Evolutionary conservation across 2,329 filamentous ascomycete species (phyloP).

Genomic region (Davidsoniella eucalypti): DNA sequence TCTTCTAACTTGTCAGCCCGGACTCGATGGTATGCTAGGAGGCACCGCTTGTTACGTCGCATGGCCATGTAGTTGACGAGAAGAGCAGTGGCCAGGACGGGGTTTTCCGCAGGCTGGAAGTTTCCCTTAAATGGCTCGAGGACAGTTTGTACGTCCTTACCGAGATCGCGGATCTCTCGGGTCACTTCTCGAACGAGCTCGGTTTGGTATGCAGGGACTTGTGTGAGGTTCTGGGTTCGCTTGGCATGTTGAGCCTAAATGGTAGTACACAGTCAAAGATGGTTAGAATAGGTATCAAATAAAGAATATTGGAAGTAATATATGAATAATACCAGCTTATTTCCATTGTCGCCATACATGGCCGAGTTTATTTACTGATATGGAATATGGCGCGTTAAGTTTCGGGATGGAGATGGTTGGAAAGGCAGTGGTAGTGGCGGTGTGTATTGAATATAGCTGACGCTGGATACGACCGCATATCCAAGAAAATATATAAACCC

Average conservation of each 20-base stretch:
- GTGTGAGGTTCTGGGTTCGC: conserved; percentile 69
- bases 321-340: conserved; percentile 11
- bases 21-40: conserved; percentile 85
- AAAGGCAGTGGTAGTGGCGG: too few relatives aligned
- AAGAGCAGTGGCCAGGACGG: conserved; percentile 70
- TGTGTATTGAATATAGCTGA: too few relatives aligned
- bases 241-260: conserved; percentile 83
- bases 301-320: neutral
- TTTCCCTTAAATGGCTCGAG: conserved; percentile 69
- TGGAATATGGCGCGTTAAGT: too few relatives aligned
- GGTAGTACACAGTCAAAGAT: neutral
- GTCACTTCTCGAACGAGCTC: conserved; percentile 78
- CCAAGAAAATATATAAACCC: too few relatives aligned
- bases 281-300: neutral
- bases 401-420: too few relatives aligned
- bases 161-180: conserved; percentile 82
- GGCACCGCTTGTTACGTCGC: conserved; percentile 87
- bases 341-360: conserved; percentile 15
- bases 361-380: neutral
- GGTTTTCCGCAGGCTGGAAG: conserved; percentile 72
- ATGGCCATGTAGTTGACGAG: conserved; percentile 90
- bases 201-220: conserved; percentile 82
- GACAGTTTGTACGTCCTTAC: conserved; percentile 66
- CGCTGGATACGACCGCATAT: too few relatives aligned
- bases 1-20: conserved; percentile 84